phyloP scores from a whole-genome alignment of 352 stramenopile genomes.

The Phytopythium helicoides region DNA sequence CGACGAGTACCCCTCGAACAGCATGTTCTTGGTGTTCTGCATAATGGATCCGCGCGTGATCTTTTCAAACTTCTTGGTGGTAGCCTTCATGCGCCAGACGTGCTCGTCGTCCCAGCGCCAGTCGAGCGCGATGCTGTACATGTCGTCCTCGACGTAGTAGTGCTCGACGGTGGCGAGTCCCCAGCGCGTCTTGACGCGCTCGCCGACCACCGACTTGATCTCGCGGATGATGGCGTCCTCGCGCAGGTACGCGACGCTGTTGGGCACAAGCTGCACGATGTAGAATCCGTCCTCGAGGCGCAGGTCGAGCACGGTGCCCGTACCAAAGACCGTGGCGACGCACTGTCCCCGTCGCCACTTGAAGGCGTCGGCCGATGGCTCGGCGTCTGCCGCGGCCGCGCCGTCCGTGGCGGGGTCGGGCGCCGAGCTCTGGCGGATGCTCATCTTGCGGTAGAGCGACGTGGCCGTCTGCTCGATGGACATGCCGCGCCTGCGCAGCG shows the following conservation, averaged over 20 bases:
- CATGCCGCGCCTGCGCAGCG: conserved; percentile 40
- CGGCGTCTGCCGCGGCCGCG: conserved; percentile 16
- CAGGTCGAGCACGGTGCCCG: conserved; percentile 68
- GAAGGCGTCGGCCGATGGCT: conserved; percentile 27
- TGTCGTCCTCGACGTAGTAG: conserved; percentile 87
- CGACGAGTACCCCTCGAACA: conserved; percentile 79
- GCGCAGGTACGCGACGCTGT: conserved; percentile 64
- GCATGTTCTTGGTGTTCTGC: conserved; percentile 76
- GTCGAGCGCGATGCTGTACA: conserved; percentile 87
- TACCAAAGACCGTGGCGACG: conserved; percentile 76
- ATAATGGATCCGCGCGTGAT: conserved; percentile 64
- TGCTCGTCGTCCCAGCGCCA: conserved; percentile 88
- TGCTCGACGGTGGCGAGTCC: conserved; percentile 80
- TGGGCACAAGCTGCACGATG: conserved; percentile 72
- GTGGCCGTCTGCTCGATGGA: conserved; percentile 53
- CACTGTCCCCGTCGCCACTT: conserved; percentile 62
- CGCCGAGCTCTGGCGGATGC: conserved; percentile 39
- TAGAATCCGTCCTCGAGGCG: conserved; percentile 70
- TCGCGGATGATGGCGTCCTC: conserved; percentile 71
- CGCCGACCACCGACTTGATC: conserved; percentile 82
- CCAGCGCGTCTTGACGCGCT: conserved; percentile 83
- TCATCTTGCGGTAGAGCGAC: conserved; percentile 54
- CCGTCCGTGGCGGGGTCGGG: conserved; percentile 30
- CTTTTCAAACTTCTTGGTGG: conserved; percentile 90
- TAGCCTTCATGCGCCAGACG: conserved; percentile 87